Conservation (phyloP, 257 asterid species). For the Mentha longifolia region DNA sequence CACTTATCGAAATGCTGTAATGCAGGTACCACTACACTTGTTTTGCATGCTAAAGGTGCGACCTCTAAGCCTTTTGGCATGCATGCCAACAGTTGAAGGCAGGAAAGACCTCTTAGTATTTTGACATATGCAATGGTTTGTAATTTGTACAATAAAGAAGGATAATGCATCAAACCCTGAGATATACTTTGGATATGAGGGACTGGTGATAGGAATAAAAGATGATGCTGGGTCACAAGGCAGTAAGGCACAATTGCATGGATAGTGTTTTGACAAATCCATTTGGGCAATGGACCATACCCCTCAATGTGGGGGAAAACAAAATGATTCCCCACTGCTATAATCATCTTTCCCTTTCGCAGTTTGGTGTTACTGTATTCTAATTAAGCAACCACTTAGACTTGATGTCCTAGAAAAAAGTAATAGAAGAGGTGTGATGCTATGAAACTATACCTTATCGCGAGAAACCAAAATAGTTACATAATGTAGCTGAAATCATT, state of each 20-base stretch:
- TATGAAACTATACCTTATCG: conserved; percentile 8
- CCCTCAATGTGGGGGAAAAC: conserved; percentile 21
- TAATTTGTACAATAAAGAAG: conserved; percentile 4
- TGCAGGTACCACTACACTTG: background rate
- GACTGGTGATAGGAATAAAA: background rate
- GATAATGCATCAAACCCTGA: background rate
- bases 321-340: background rate
- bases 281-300: conserved; percentile 5
- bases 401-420: conserved; percentile 10
- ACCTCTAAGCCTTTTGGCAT: conserved; percentile 9
- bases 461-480: conserved; percentile 10
- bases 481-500: conserved; percentile 23
- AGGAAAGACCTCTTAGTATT: background rate
- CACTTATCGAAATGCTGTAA: no score
- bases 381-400: background rate
- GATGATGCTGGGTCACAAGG: background rate
- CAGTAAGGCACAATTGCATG: background rate
- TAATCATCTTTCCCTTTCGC: conserved; percentile 12
- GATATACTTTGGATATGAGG: background rate
- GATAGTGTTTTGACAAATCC: background rate
- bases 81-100: background rate
- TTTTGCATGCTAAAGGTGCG: conserved; percentile 5
- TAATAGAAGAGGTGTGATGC: background rate
- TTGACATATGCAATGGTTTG: background rate
- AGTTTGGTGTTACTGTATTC: background rate